A percentile compares a stretch with the other conserved stretches of the same genome.
These are phyloP conservation scores for Aquilaria malaccensis DNA, from an alignment of 345 rosid species.

Conservation along the genomic window DNA sequence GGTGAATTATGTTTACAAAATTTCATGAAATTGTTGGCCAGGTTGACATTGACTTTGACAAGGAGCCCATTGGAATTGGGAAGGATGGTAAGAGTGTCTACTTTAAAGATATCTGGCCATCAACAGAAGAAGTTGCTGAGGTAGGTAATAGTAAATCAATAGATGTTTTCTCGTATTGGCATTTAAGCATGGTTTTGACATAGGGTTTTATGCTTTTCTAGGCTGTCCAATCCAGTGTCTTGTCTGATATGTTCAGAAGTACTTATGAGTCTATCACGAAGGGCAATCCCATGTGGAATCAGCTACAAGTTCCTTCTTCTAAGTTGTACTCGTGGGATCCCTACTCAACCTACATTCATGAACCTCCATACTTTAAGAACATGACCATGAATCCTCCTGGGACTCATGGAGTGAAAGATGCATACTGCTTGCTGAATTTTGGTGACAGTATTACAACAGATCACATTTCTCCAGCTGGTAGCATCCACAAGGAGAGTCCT, in stretches of 20 bases:
- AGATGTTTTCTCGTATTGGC: not conserved
- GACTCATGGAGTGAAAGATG: conserved; percentile 83
- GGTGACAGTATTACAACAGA: conserved; percentile 99
- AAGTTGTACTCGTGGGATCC: conserved; percentile 77
- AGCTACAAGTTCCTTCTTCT: conserved; percentile 53
- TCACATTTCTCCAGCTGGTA: conserved; percentile 98
- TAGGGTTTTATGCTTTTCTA: conserved; percentile 19
- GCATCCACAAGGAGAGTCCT: conserved; percentile 94
- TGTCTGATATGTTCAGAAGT: conserved; percentile 91
- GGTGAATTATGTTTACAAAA: not conserved
- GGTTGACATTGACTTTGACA: conserved; percentile 95
- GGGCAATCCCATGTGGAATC: conserved; percentile 96
- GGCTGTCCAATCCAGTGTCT: conserved; percentile 90
- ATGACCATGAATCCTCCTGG: conserved; percentile 96
- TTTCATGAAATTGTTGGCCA: conserved; percentile 21
- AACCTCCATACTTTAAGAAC: conserved; percentile 92
- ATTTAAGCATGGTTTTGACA: conserved; percentile 11
- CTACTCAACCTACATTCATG: conserved; percentile 92
- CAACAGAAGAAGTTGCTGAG: conserved; percentile 87
- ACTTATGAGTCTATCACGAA: conserved; percentile 89
- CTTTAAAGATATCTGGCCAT: conserved; percentile 94
- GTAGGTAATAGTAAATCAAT: conserved; percentile 26
- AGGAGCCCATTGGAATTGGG: conserved; percentile 85
- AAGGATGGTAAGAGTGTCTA: conserved; percentile 78
- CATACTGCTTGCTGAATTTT: conserved; percentile 85